Base-by-base conservation (phyloP, 192 early-diverging fungal genomes). In the Phlyctochytrium planicorne region DNA sequence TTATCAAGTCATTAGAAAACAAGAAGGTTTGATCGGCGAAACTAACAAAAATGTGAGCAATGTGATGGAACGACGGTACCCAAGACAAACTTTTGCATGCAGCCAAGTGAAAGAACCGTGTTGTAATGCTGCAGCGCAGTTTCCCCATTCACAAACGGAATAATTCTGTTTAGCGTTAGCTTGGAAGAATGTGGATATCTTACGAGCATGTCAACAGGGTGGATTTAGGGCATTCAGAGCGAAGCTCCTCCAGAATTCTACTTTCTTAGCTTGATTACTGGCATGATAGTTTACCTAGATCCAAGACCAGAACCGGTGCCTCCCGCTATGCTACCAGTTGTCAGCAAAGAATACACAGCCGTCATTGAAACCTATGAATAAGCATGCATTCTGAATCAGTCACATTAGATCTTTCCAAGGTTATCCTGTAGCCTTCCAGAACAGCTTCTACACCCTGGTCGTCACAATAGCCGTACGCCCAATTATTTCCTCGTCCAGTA, bases 91-190 rank as follows among this genome's bases (percentile, higher is more conserved):
- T 62, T 16, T 52, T 80, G 75, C 65, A 75, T 34, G 60, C 66
- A 73, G n/a, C 59, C 52, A 6, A 82, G 36, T 4, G 80, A 65
- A 2, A 82, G 67, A 3, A 82, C 59, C 3, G 74, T 66, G 50
- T 82, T 82, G 66, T 82, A 82, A 53, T 77, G 69, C 64, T 82
- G 80, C 29, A 82, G 59, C 3, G 72, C 52, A 1, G 80, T 82
- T 52, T 82, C 80, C 6, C 80, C 80, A 2, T 60, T n/a, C 14
- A 56, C 33, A 55, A 82, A 82, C 2, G 80, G 77, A 1, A 67
- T 25, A 14, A 82, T 53, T 2, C 71, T 74, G 63, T 2, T 25
- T 17, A 60, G 29, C 33, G 53, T 25, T 14, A 71, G 29, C 4
- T 32, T 3, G 24, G 34, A 34, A n/a, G 65, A 0, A n/a, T 32